phyloP scores from a whole-genome alignment of 2,329 filamentous ascomycete genomes.

The Davidsoniella neocaledoniae region DNA sequence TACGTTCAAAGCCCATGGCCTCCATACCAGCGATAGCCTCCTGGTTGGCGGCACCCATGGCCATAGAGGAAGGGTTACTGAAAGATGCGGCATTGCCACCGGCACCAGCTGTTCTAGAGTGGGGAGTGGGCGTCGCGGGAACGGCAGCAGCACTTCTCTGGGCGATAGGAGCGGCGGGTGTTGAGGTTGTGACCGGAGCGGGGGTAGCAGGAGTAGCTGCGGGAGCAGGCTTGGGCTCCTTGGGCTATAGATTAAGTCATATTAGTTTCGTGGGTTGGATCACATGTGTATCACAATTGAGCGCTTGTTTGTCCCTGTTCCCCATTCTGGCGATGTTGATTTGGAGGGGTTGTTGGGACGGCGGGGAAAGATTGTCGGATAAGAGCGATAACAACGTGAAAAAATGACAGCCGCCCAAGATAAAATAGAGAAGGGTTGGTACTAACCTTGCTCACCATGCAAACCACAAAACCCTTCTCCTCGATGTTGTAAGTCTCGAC shows the following conservation, averaged over 20 bases:
- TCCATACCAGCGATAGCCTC: conserved; percentile 85
- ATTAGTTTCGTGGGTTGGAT: neutral
- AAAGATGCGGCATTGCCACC: conserved; percentile 28
- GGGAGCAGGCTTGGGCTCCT: conserved; percentile 53
- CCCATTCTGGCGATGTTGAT: too few relatives aligned
- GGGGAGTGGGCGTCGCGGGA: conserved; percentile 38
- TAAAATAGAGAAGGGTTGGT: neutral
- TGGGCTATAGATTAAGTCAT: conserved; percentile 20
- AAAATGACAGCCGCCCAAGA: neutral
- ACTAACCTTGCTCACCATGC: conserved; percentile 88
- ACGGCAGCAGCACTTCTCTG: conserved; percentile 32
- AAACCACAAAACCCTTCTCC: conserved; percentile 98
- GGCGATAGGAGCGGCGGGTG: conserved; percentile 32
- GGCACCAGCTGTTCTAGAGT: conserved; percentile 20
- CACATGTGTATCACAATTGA: too few relatives aligned
- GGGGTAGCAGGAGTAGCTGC: conserved; percentile 49
- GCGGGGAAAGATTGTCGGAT: too few relatives aligned
- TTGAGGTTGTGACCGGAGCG: conserved; percentile 32
- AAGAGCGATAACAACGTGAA: neutral
- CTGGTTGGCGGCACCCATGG: conserved; percentile 68
- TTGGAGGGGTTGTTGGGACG: too few relatives aligned
- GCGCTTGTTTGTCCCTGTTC: too few relatives aligned
- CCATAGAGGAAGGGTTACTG: conserved; percentile 64
- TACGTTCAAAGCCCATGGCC: conserved; percentile 84
- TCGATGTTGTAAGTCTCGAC: conserved; percentile 96